These are phyloP conservation scores for Monosporozyma unispora DNA, from an alignment of 805 yeast species.

Conservation along the genomic window DNA sequence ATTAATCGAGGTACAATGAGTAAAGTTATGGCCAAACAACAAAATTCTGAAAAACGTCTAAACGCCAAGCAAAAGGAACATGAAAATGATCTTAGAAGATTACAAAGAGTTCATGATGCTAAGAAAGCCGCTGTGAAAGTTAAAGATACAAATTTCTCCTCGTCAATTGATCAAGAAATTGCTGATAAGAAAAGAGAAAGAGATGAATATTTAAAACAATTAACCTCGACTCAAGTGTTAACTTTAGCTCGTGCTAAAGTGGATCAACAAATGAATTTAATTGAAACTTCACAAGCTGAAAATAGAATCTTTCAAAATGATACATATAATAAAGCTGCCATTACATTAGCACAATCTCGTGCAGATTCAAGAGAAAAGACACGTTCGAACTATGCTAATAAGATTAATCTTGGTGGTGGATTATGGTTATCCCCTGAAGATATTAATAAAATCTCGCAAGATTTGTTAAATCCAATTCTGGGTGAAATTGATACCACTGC, in stretches of 20 bases:
- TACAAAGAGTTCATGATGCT: constrained; percentile 25
- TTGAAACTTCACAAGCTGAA: constrained; percentile 34
- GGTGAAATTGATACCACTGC: constrained; percentile 67
- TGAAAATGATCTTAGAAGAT: constrained; percentile 54
- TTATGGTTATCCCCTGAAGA: constrained; percentile 67
- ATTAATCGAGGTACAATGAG: constrained; percentile 15
- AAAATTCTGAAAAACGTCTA: not conserved
- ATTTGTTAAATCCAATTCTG: constrained; percentile 76
- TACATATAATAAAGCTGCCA: constrained; percentile 61
- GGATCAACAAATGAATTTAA: constrained; percentile 32
- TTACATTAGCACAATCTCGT: constrained; percentile 65
- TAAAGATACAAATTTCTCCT: constrained; percentile 26
- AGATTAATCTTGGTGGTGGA: constrained; percentile 84
- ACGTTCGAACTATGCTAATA: constrained; percentile 36
- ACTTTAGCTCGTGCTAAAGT: constrained; percentile 47
- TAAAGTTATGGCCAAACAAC: constrained; percentile 9
- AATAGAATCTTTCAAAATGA: constrained; percentile 32
- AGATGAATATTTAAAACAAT: constrained; percentile 22
- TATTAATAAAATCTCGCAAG: constrained; percentile 69
- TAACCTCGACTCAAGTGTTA: constrained; percentile 34
- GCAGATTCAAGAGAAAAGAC: constrained; percentile 42
- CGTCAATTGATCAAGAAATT: constrained; percentile 33
- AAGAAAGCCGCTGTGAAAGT: constrained; percentile 35
- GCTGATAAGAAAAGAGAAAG: constrained; percentile 34
- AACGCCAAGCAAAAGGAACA: constrained; percentile 29